Base-by-base conservation (phyloP, 768 basidiomycete genomes). In the Daedaleopsis sinensis region DNA sequence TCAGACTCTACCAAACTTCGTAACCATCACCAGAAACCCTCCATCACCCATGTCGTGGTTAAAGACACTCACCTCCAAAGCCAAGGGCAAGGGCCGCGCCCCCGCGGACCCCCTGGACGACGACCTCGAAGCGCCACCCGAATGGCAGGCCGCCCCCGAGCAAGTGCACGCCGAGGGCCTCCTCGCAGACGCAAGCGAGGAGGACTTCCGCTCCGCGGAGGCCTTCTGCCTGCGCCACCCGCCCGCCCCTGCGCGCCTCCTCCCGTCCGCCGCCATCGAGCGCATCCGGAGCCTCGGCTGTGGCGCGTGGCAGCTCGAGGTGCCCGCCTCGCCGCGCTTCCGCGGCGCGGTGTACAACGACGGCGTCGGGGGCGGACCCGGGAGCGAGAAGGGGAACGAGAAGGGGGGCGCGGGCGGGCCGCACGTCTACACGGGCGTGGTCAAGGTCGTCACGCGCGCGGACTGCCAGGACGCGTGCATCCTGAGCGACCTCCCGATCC, bases 111-210 rank as follows among this genome's bases (percentile, higher is more conserved):
- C 53, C 47, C n/a, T 48, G 59, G 32, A 23, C n/a, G n/a, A 51
- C 36, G 13, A 13, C 49, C 18, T 16, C 19, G 39, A 6, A 35
- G 59, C 62, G 32, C 85, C 83, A 6, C 87, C 87, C 5, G 73
- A 71, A 39, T 88, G 88, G 88, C 75, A 82, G 1, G 78, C 88
- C 16, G 86, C 88, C 0, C 80, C 83, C 2, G 88, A 88, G 66
- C 61, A 56, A 18, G 78, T 81, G 1, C 77, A 84, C 65, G 57
- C 55, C 10, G 72, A 70, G n/a, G 88, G 88, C 3, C 79, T 81
- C 57, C 78, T 70, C 63, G 76, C 78, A 50, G 88, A 89, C 62
- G 88, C 87, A 1, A 70, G 84, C 0, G 79, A 80, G n/a, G 74
- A 82, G 2, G 85, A 87, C 63, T 89, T 74, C 64, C 71, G 79